Evolutionary conservation across 2,329 filamentous ascomycete species (phyloP).

Genomic region (Calonectria ilicicola): DNA sequence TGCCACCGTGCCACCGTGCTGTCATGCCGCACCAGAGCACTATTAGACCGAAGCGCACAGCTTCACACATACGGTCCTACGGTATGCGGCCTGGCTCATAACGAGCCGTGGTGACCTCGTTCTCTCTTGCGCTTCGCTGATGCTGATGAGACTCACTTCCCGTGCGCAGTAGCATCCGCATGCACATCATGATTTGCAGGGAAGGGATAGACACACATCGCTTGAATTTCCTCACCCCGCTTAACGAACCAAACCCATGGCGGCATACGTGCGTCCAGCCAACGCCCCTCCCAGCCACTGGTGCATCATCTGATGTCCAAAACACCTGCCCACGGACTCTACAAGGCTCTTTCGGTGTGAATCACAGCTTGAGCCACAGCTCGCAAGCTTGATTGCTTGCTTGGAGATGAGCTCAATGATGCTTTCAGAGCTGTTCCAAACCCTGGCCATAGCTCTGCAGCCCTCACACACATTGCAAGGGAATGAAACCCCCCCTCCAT

Average conservation of each 20-base stretch:
- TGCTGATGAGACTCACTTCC: slow-evolving; percentile 18
- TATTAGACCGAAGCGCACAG: background rate
- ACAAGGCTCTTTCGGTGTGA: background rate
- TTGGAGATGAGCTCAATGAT: background rate
- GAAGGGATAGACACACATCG: slow-evolving; percentile 3
- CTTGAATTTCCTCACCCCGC: slow-evolving; percentile 14
- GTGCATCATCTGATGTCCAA: background rate
- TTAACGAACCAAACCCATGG: slow-evolving; percentile 13
- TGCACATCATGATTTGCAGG: slow-evolving; percentile 22
- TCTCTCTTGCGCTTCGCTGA: slow-evolving; percentile 7
- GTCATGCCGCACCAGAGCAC: background rate
- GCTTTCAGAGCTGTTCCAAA: background rate
- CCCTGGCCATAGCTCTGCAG: slow-evolving; percentile 2
- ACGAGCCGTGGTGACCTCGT: background rate
- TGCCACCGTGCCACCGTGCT: slow-evolving; percentile 1
- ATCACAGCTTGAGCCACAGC: background rate
- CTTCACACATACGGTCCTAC: background rate
- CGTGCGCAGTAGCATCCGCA: background rate
- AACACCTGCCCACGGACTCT: background rate
- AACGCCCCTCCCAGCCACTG: slow-evolving; percentile 12
- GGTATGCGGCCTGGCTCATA: background rate
- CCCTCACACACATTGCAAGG: background rate
- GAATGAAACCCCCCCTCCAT: slow-evolving; percentile 16
- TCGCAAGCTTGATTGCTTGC: background rate
- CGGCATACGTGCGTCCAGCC: slow-evolving; percentile 11